phyloP scores from a whole-genome alignment of 345 rosid species.

The Salix dunnii region DNA sequence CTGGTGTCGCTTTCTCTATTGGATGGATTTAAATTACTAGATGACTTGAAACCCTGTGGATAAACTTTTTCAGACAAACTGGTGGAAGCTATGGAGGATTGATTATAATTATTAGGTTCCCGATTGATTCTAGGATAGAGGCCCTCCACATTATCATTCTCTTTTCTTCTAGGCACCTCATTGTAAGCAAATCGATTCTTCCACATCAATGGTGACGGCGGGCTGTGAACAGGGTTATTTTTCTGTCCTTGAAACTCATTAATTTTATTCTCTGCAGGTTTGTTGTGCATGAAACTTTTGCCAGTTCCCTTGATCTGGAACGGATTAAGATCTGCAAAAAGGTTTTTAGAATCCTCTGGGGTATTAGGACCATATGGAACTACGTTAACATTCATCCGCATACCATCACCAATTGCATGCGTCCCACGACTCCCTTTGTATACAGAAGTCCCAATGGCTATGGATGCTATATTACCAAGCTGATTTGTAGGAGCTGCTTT shows the following conservation, averaged over 20 bases:
- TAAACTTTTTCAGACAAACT: slow-evolving; percentile 44
- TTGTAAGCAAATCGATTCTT: slow-evolving; percentile 74
- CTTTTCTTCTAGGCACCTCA: slow-evolving; percentile 78
- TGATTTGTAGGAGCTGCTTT: slow-evolving; percentile 40
- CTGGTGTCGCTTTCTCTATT: slow-evolving; percentile 39
- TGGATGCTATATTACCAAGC: slow-evolving; percentile 46
- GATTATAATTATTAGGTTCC: slow-evolving; percentile 58
- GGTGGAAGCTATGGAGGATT: slow-evolving; percentile 48
- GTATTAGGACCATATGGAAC: slow-evolving; percentile 63
- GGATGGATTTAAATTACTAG: slow-evolving; percentile 35
- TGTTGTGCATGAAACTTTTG: slow-evolving; percentile 51
- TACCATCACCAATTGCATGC: slow-evolving; percentile 49
- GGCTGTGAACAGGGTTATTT: slow-evolving; percentile 52
- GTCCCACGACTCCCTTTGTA: slow-evolving; percentile 62
- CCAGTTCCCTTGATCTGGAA: slow-evolving; percentile 82
- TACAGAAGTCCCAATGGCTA: slow-evolving; percentile 41
- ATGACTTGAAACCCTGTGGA: slow-evolving; percentile 39
- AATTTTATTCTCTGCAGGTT: slow-evolving; percentile 46
- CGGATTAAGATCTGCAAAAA: slow-evolving; percentile 93
- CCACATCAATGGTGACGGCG: slow-evolving; percentile 79
- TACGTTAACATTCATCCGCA: slow-evolving; percentile 67
- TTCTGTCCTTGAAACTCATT: slow-evolving; percentile 57
- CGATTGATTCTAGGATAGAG: slow-evolving; percentile 63
- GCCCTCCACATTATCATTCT: slow-evolving; percentile 62
- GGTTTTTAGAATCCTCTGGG: slow-evolving; percentile 66